A percentile compares a stretch with the other conserved stretches of the same genome.
Conservation (phyloP, 495 filamentous ascomycete species). For the Xylaria flabelliformis region DNA sequence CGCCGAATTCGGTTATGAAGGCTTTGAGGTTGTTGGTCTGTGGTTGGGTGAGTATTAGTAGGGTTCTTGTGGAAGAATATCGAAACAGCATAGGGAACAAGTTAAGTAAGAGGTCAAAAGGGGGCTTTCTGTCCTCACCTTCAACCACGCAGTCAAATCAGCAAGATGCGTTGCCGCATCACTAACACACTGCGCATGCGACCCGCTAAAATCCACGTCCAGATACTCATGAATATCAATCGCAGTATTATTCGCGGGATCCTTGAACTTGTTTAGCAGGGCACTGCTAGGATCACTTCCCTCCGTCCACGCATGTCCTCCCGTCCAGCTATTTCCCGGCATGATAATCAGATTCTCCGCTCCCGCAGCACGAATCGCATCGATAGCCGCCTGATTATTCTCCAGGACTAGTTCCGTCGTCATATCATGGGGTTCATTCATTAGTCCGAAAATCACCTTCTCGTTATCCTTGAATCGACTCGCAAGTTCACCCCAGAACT, state of each 20-base stretch:
- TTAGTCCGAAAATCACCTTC: constrained; percentile 58
- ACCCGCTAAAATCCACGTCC: constrained; percentile 56
- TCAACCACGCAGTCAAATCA: constrained; percentile 55
- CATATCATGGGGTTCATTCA: constrained; percentile 62
- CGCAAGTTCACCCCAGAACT: constrained; percentile 61
- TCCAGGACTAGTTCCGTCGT: constrained; percentile 49
- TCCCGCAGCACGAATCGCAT: constrained; percentile 51
- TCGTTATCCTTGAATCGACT: constrained; percentile 54
- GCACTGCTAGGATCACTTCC: constrained; percentile 52
- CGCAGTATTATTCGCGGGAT: constrained; percentile 55
- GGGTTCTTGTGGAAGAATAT: not conserved
- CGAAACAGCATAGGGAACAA: not conserved
- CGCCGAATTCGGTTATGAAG: constrained; percentile 62
- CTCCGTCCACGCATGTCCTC: constrained; percentile 56
- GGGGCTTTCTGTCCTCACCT: constrained; percentile 27
- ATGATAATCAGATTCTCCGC: constrained; percentile 56
- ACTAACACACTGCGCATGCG: constrained; percentile 47
- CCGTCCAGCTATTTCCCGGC: constrained; percentile 57
- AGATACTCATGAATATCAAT: constrained; percentile 63
- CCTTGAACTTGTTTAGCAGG: constrained; percentile 51
- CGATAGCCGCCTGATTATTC: constrained; percentile 60
- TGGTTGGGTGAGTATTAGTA: too few species aligned
- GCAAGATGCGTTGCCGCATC: constrained; percentile 49
- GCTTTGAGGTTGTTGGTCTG: constrained; percentile 54
- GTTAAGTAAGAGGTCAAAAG: not conserved